Evolutionary conservation across 1,284 basidiomycete genomes (phyloP).

Genomic region (Termitomyces sp.): DNA sequence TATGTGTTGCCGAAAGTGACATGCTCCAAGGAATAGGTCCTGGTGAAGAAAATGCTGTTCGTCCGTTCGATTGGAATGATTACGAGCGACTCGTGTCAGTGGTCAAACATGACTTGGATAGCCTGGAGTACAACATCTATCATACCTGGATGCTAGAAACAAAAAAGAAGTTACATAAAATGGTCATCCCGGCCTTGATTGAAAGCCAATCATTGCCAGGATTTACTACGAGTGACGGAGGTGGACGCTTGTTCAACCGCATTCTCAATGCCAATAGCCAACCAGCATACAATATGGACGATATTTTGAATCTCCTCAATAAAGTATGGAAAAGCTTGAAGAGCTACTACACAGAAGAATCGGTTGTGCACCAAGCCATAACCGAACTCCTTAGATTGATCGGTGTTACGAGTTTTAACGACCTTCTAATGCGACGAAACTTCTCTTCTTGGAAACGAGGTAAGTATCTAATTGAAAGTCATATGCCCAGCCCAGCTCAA

Average conservation of each 20-base stretch:
- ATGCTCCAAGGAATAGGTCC: constrained; percentile 98
- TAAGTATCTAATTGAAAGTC: constrained; percentile 30
- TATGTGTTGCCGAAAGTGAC: constrained; percentile 97
- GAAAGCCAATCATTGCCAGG: constrained; percentile 98
- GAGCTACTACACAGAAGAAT: constrained; percentile 98
- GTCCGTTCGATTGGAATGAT: constrained; percentile 95
- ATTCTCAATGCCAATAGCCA: constrained; percentile 80
- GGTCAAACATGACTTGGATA: constrained; percentile 98
- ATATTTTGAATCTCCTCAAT: constrained; percentile 94
- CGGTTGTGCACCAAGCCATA: constrained; percentile 94
- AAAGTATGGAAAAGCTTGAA: constrained; percentile 99
- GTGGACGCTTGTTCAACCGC: constrained; percentile 90
- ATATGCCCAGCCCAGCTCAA: neutral
- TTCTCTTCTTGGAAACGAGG: constrained; percentile 99
- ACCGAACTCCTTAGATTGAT: constrained; percentile 96
- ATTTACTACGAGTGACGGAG: constrained; percentile 94
- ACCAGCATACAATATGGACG: constrained; percentile 98
- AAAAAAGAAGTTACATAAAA: constrained; percentile 95
- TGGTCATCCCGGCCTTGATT: constrained; percentile 97
- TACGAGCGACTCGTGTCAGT: constrained; percentile 96
- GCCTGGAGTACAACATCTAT: constrained; percentile 99
- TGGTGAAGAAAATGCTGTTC: constrained; percentile 86
- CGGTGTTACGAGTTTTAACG: constrained; percentile 98
- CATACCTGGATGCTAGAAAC: constrained; percentile 99
- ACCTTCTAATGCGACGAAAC: constrained; percentile 96